These are phyloP conservation scores for Podila epicladia DNA, from an alignment of 192 early-diverging fungal genomes.

Conservation along the genomic window DNA sequence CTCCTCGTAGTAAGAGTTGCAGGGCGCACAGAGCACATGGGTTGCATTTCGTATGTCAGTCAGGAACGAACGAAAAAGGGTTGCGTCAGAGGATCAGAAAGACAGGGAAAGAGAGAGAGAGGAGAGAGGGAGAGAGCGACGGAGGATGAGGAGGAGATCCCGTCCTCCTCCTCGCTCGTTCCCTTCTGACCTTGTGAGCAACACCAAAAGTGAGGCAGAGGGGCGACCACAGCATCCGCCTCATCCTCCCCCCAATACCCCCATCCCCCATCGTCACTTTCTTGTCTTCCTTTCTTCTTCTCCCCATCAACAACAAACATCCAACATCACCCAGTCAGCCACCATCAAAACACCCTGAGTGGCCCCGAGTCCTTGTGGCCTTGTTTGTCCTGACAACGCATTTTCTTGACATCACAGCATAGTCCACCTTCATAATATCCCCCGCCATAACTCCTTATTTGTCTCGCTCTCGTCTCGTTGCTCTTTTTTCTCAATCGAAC, in stretches of 20 bases:
- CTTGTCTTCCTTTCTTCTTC: neutral
- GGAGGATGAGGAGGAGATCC: conserved; percentile 18
- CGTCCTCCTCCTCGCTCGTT: conserved; percentile 5
- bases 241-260: neutral
- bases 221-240: neutral
- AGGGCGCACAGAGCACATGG: neutral
- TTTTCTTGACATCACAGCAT: too few species aligned
- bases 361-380: too few species aligned
- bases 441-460: too few species aligned
- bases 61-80: neutral
- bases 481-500: too few species aligned
- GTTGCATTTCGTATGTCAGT: neutral
- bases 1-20: too few species aligned
- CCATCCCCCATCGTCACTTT: neutral
- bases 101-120: neutral
- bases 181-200: too few species aligned
- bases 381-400: too few species aligned
- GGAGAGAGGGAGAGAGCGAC: neutral
- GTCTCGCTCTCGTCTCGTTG: too few species aligned
- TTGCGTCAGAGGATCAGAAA: conserved; percentile 4
- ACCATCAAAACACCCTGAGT: too few species aligned
- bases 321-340: too few species aligned
- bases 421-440: too few species aligned
- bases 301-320: neutral
- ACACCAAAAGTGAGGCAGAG: too few species aligned